phyloP scores from a whole-genome alignment of 2,329 filamentous ascomycete genomes.

The Fusarium circinatum region DNA sequence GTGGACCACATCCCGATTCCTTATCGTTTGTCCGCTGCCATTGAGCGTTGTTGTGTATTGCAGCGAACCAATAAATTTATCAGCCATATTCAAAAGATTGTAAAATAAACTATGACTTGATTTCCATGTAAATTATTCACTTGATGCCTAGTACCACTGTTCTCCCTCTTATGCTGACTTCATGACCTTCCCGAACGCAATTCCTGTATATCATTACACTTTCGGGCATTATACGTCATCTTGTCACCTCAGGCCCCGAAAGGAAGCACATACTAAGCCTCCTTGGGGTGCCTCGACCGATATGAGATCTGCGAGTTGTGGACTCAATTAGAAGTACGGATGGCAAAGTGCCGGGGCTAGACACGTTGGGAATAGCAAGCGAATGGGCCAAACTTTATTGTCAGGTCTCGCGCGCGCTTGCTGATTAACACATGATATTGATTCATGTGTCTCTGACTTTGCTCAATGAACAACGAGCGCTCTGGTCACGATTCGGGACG shows the following conservation, averaged over 20 bases:
- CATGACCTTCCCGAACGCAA: not conserved
- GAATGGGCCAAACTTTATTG: not conserved
- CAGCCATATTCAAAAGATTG: accelerated
- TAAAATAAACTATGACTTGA: accelerated
- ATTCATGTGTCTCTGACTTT: not conserved
- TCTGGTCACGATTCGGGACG: not conserved
- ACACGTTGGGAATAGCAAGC: not conserved
- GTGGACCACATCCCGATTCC: not conserved
- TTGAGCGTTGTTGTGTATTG: not conserved
- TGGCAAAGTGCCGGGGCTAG: not conserved
- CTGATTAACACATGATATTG: not conserved
- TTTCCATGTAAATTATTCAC: accelerated
- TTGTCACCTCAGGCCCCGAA: not conserved
- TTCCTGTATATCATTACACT: not conserved
- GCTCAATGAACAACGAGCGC: accelerated
- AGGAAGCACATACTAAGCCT: not conserved
- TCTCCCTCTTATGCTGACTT: accelerated
- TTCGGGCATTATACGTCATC: not conserved
- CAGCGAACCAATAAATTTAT: too few species aligned
- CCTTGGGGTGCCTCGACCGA: accelerated
- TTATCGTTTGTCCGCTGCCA: not conserved
- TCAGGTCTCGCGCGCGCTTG: not conserved
- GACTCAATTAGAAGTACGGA: not conserved
- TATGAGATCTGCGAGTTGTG: not conserved
- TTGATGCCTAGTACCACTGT: not conserved